Percentiles rank a stretch among this genome's conserved stretches.
phyloP scores from a whole-genome alignment of 768 basidiomycete species.

The Tricholoma terreum region DNA sequence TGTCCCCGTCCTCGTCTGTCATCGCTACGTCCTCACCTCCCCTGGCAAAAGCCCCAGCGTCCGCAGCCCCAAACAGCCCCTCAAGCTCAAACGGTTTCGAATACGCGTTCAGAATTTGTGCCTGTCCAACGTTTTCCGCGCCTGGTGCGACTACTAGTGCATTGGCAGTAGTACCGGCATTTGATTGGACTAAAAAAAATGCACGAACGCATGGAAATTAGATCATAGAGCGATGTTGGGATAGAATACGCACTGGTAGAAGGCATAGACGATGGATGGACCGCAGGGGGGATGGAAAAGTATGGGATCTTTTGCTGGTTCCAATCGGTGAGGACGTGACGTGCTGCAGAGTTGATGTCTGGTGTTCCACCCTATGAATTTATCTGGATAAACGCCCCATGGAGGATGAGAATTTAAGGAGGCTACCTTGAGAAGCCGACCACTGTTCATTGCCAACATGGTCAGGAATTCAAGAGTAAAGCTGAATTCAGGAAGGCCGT shows the following conservation, averaged over 20 bases:
- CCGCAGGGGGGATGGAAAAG: conserved; percentile 71
- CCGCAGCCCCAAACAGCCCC: conserved; percentile 77
- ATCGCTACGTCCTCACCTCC: conserved; percentile 41
- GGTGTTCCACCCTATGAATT: conserved; percentile 78
- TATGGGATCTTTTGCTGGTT: conserved; percentile 95
- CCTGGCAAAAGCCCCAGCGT: conserved; percentile 72
- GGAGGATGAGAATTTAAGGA: background rate
- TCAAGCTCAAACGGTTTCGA: conserved; percentile 78
- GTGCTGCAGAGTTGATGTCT: conserved; percentile 78
- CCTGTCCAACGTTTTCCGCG: conserved; percentile 77
- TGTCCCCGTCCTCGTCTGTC: conserved; percentile 42
- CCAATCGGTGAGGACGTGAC: conserved; percentile 87
- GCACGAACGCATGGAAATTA: background rate
- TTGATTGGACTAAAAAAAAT: conserved; percentile 19
- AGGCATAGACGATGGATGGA: conserved; percentile 78
- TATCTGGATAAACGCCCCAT: background rate
- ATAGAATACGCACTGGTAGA: conserved; percentile 35
- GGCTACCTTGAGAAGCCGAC: conserved; percentile 76
- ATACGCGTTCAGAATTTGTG: conserved; percentile 68
- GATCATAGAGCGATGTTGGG: background rate
- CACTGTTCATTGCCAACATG: conserved; percentile 80
- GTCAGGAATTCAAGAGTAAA: conserved; percentile 83
- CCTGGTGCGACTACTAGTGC: conserved; percentile 54
- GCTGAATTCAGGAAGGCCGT: conserved; percentile 73
- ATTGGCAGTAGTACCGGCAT: conserved; percentile 21